These are phyloP conservation scores for Fragosphaeria purpurea DNA, from an alignment of 2,329 filamentous ascomycete genomes.

Conservation along the genomic window DNA sequence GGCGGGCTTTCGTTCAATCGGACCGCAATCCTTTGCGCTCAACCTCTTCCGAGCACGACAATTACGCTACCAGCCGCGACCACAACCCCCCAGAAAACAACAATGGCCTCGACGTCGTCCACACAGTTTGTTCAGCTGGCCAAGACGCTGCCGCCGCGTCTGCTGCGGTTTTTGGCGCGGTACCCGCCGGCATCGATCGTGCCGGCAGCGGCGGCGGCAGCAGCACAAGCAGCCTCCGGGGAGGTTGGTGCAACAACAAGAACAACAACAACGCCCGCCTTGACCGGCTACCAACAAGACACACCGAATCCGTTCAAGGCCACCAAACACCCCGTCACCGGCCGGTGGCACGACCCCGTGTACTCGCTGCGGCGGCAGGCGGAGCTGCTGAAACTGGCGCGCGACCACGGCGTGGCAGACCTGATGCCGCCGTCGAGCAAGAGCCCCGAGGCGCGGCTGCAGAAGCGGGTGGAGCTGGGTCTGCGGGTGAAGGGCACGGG, in stretches of 20 bases:
- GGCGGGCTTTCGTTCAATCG: too few relatives aligned
- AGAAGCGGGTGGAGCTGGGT: slow-evolving; percentile 66
- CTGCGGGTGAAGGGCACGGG: slow-evolving; percentile 85
- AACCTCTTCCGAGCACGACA: too few relatives aligned
- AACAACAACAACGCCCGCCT: neutral
- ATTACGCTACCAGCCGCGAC: neutral
- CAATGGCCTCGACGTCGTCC: slow-evolving; percentile 9
- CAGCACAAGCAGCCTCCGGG: slow-evolving; percentile 19
- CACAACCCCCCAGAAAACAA: neutral
- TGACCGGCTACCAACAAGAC: slow-evolving; percentile 43
- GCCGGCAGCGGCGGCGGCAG: slow-evolving; percentile 30
- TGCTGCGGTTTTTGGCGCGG: slow-evolving; percentile 79
- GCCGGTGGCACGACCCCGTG: slow-evolving; percentile 72
- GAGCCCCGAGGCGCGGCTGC: slow-evolving; percentile 60
- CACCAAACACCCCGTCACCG: slow-evolving; percentile 66
- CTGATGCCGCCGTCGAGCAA: slow-evolving; percentile 70
- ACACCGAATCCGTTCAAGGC: slow-evolving; percentile 73
- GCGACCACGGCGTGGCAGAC: slow-evolving; percentile 68
- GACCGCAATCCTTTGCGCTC: too few relatives aligned
- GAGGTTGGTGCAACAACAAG: neutral
- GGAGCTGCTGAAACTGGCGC: slow-evolving; percentile 78
- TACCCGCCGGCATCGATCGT: slow-evolving; percentile 66
- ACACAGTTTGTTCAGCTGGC: slow-evolving; percentile 45
- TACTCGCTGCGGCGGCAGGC: slow-evolving; percentile 83
- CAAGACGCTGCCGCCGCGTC: slow-evolving; percentile 62